phyloP scores from a whole-genome alignment of 75 land plant species.

The Selaginella moellendorffii region DNA sequence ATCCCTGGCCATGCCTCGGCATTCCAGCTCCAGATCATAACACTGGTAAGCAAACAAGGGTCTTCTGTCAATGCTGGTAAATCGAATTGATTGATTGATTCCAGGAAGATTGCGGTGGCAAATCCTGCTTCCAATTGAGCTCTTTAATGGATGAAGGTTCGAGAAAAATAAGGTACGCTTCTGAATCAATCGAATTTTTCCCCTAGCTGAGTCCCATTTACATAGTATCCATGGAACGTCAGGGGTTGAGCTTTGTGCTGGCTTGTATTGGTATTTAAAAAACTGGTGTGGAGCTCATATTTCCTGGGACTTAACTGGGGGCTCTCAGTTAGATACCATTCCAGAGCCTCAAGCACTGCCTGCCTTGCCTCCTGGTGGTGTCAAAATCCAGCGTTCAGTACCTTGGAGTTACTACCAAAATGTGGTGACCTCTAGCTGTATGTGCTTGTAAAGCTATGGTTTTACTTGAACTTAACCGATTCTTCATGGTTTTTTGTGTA shows the following conservation, averaged over 20 bases:
- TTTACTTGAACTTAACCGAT: neutral
- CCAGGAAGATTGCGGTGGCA: conserved; percentile 47
- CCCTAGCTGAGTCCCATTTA: neutral
- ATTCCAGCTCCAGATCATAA: conserved; percentile 39
- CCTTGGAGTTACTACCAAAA: conserved; percentile 94
- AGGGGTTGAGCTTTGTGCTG: conserved; percentile 72
- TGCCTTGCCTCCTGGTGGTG: conserved; percentile 35
- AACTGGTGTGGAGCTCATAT: conserved; percentile 85
- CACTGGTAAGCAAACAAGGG: conserved; percentile 25
- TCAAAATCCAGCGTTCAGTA: conserved; percentile 48
- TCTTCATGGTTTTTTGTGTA: conserved; percentile 7
- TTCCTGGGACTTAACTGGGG: conserved; percentile 92
- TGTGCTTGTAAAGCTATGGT: conserved; percentile 13
- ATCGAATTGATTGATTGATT: too few relatives aligned
- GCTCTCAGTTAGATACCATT: conserved; percentile 49
- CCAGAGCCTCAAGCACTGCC: conserved; percentile 60
- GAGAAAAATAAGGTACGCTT: conserved; percentile 36
- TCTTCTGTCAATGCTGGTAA: neutral
- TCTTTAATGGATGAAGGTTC: conserved; percentile 18
- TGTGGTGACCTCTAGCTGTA: conserved; percentile 92
- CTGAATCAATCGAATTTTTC: too few relatives aligned
- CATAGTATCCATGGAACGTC: conserved; percentile 60
- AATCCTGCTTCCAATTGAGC: conserved; percentile 34
- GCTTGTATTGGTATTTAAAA: conserved; percentile 82
- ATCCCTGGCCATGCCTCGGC: conserved; percentile 50